Evolutionary conservation across 192 early-diverging fungal genomes (phyloP).

Genomic region (Mortierella antarctica): DNA sequence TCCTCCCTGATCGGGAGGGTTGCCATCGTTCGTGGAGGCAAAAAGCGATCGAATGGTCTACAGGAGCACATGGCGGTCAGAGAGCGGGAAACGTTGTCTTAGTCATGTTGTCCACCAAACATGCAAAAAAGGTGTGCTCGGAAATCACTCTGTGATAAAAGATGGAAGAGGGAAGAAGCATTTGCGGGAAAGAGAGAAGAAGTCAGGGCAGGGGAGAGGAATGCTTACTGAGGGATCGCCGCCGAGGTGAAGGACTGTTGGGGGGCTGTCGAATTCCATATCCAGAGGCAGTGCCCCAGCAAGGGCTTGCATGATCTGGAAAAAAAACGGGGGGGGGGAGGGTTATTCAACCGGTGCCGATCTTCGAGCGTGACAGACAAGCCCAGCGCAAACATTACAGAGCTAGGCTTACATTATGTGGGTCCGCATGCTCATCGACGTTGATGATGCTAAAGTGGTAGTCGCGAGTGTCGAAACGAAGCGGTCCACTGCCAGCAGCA

Average conservation of each 20-base stretch:
- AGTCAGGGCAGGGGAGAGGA: background rate
- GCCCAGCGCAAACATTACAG: background rate
- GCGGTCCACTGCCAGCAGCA: background rate
- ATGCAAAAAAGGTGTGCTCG: background rate
- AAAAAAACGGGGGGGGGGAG: background rate
- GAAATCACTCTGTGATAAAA: too few species aligned
- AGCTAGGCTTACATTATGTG: conserved; percentile 16
- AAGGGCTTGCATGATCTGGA: conserved; percentile 48
- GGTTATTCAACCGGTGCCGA: background rate
- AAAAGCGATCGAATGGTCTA: conserved; percentile 25
- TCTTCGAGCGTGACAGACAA: background rate
- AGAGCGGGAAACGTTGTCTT: background rate
- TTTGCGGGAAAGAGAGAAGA: too few species aligned
- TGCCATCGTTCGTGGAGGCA: conserved; percentile 3
- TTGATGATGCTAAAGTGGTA: conserved; percentile 35
- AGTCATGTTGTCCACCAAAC: background rate
- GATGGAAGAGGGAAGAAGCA: too few species aligned
- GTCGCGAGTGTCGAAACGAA: conserved; percentile 19
- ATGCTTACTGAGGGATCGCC: conserved; percentile 32
- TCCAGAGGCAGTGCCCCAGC: conserved; percentile 16
- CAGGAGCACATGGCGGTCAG: background rate
- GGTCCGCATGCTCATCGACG: conserved; percentile 19
- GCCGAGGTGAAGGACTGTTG: conserved; percentile 20
- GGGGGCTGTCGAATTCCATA: conserved; percentile 19
- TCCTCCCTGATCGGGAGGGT: conserved; percentile 2